Conservation (phyloP, 192 early-diverging fungal genomes). For the Fimicolochytrium jonesii region DNA sequence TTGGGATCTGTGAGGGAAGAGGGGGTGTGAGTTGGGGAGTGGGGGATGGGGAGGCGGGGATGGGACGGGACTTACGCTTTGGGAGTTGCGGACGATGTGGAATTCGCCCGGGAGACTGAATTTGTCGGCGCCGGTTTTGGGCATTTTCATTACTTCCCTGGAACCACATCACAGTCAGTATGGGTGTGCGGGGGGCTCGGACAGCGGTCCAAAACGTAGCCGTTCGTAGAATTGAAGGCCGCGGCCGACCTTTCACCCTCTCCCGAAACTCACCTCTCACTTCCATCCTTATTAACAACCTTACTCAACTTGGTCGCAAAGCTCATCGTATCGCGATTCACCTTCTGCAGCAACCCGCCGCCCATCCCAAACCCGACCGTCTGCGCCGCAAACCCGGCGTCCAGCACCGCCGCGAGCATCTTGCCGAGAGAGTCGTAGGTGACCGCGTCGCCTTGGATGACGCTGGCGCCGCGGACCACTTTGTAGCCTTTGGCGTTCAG, state of each 20-base stretch:
- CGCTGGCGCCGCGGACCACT: slow-evolving; percentile 59
- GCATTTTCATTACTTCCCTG: slow-evolving; percentile 84
- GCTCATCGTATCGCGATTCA: slow-evolving; percentile 82
- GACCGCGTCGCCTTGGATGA: slow-evolving; percentile 87
- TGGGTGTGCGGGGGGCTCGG: too few relatives aligned
- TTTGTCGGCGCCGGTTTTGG: slow-evolving; percentile 68
- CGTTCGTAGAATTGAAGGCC: too few relatives aligned
- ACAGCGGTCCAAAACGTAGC: too few relatives aligned
- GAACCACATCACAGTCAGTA: too few relatives aligned
- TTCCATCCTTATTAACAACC: slow-evolving; percentile 65
- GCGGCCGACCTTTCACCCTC: too few relatives aligned
- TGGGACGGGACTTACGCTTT: slow-evolving; percentile 11
- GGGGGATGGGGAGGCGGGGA: too few relatives aligned
- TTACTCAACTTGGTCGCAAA: slow-evolving; percentile 80
- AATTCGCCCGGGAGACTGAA: slow-evolving; percentile 72
- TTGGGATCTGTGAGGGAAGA: slow-evolving; percentile 9
- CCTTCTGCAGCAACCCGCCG: slow-evolving; percentile 75
- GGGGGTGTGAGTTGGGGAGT: too few relatives aligned
- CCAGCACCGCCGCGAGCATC: slow-evolving; percentile 56
- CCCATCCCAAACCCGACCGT: slow-evolving; percentile 86
- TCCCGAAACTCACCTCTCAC: slow-evolving; percentile 35
- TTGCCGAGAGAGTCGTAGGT: slow-evolving; percentile 42
- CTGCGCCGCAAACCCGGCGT: slow-evolving; percentile 65
- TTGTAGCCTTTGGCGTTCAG: slow-evolving; percentile 76
- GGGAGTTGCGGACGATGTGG: slow-evolving; percentile 31